Conservation (phyloP, 2,329 filamentous ascomycete species). For the Fusarium metavorans region DNA sequence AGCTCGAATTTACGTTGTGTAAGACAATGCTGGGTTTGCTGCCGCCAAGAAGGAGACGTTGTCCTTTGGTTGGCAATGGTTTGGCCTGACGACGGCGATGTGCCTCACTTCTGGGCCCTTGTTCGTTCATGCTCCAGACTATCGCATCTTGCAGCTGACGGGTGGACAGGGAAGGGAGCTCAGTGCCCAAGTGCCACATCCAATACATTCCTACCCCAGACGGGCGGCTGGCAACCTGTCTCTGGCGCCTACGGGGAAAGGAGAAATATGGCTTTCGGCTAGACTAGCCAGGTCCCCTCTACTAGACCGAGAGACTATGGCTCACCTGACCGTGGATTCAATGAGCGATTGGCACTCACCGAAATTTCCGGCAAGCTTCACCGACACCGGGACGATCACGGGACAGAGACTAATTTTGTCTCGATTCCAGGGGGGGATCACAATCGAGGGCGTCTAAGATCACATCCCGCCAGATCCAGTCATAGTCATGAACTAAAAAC, state of each 20-base stretch:
- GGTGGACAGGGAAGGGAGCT: not conserved
- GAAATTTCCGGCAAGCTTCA: constrained; percentile 41
- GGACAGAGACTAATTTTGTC: constrained; percentile 32
- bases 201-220: constrained; percentile 33
- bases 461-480: constrained; percentile 35
- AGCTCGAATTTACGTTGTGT: constrained; percentile 38
- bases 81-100: constrained; percentile 12
- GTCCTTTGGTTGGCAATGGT: constrained; percentile 26
- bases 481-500: constrained; percentile 33
- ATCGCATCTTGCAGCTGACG: constrained; percentile 20
- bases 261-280: constrained; percentile 6
- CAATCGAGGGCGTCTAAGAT: constrained; percentile 21
- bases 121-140: constrained; percentile 10
- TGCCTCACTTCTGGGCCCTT: constrained; percentile 25
- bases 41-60: constrained; percentile 31
- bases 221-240: constrained; percentile 24
- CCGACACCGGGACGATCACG: constrained; percentile 40
- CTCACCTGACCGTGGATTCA: constrained; percentile 39
- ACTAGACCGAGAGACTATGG: constrained; percentile 17
- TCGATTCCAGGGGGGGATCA: constrained; percentile 21
- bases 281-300: constrained; percentile 31
- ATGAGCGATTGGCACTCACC: constrained; percentile 37
- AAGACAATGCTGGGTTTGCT: constrained; percentile 40
- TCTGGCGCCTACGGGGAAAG: constrained; percentile 8
- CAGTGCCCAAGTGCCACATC: not conserved